These are phyloP conservation scores for Triticum turgidum DNA, from an alignment of 176 grass and related monocot genomes.

Conservation along the genomic window DNA sequence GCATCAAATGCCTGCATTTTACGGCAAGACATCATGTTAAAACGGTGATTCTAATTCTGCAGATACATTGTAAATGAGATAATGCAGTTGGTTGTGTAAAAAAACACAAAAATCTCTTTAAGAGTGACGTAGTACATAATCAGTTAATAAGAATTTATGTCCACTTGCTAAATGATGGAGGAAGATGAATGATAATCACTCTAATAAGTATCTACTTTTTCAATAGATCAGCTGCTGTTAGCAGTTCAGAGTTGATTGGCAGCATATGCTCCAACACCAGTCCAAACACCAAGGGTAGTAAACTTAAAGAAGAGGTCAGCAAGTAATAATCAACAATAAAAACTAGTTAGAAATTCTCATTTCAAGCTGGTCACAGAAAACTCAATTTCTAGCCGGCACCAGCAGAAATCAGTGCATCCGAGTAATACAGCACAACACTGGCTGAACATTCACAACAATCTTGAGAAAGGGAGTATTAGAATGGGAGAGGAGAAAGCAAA, in stretches of 20 bases:
- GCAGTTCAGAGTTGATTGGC: not conserved
- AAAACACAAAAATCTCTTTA: not conserved
- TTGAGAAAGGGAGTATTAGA: not conserved
- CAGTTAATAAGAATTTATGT: not conserved
- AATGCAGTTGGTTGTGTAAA: not conserved
- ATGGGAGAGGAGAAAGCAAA: not conserved
- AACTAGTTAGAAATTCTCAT: not conserved
- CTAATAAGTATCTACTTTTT: not conserved
- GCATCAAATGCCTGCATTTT: slow-evolving; percentile 81
- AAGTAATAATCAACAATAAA: slow-evolving; percentile 11
- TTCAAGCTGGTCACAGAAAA: not conserved
- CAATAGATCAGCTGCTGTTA: not conserved
- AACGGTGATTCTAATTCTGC: slow-evolving; percentile 13
- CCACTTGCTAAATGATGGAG: not conserved
- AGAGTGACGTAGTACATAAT: not conserved
- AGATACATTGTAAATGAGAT: slow-evolving; percentile 5
- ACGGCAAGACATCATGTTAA: not conserved
- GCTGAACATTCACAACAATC: not conserved
- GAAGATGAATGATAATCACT: not conserved
- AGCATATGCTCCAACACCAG: not conserved
- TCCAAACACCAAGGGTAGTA: not conserved
- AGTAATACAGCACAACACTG: slow-evolving; percentile 1
- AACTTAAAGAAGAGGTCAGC: not conserved
- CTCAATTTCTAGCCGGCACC: not conserved
- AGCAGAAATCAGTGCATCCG: not conserved